phyloP scores from a whole-genome alignment of 2,329 filamentous ascomycete genomes.

The Tothia fuscella region DNA sequence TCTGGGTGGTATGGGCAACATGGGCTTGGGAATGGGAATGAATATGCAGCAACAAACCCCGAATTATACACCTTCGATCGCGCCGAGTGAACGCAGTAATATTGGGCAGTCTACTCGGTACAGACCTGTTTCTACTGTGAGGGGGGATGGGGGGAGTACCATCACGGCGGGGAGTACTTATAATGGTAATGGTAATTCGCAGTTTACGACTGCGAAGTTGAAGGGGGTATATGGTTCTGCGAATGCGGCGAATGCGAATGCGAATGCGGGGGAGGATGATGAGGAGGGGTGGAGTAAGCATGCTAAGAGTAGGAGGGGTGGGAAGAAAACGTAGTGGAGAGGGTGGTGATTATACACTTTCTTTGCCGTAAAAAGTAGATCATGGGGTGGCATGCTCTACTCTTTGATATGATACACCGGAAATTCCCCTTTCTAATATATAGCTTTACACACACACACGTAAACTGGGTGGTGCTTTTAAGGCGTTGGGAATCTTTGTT shows the following conservation, averaged over 20 bases:
- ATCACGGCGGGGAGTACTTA: constrained; percentile 8
- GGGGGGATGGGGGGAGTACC: constrained; percentile 5
- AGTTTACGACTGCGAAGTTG: not conserved
- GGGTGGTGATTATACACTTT: no score
- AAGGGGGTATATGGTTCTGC: constrained; percentile 3
- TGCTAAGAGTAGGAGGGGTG: not conserved
- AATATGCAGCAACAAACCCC: constrained; percentile 13
- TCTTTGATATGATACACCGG: no score
- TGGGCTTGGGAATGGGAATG: not conserved
- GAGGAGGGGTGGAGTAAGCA: constrained; percentile 7
- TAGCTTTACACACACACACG: no score
- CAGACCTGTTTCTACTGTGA: constrained; percentile 61
- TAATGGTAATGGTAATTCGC: not conserved
- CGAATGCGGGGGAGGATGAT: constrained; percentile 4
- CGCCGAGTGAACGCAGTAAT: constrained; percentile 91
- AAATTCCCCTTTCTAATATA: no score
- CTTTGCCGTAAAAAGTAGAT: no score
- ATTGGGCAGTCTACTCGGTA: constrained; percentile 83
- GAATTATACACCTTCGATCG: constrained; percentile 77
- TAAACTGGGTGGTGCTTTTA: no score
- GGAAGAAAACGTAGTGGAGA: constrained; percentile 1
- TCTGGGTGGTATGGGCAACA: not conserved
- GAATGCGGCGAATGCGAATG: not conserved
- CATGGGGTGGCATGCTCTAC: not conserved
- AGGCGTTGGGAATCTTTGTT: no score